Evolutionary conservation across 768 basidiomycete species (phyloP).

Genomic region (Favolaschia claudopus): DNA sequence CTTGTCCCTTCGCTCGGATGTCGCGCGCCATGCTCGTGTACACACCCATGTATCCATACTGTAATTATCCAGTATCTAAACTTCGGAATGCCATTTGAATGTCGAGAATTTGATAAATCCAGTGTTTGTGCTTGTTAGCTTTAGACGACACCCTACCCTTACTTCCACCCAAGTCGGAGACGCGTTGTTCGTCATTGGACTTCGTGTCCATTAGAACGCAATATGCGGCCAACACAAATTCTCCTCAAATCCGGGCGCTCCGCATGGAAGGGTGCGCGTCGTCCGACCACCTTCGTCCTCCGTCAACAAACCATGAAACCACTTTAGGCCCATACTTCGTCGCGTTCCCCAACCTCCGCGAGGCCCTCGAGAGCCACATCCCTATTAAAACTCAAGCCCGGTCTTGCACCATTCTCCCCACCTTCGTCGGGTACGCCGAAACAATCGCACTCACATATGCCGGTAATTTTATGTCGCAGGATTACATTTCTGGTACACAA

Average conservation of each 20-base stretch:
- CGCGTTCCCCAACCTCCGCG: constrained; percentile 86
- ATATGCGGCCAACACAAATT: constrained; percentile 70
- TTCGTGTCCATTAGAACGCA: background rate
- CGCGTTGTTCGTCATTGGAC: too few relatives aligned
- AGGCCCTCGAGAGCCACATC: constrained; percentile 81
- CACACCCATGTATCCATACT: too few relatives aligned
- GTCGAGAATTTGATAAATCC: too few relatives aligned
- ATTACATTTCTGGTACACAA: constrained; percentile 94
- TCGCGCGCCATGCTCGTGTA: background rate
- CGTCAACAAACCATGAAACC: background rate
- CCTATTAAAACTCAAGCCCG: constrained; percentile 90
- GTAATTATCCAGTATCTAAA: too few relatives aligned
- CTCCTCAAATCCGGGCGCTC: constrained; percentile 72
- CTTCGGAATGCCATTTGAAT: too few relatives aligned
- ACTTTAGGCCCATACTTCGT: constrained; percentile 90
- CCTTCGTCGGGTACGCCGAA: constrained; percentile 88
- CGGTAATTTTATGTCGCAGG: constrained; percentile 52
- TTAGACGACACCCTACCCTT: too few relatives aligned
- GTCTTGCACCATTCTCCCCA: constrained; percentile 92
- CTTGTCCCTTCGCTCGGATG: background rate
- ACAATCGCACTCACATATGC: background rate
- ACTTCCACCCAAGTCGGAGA: too few relatives aligned
- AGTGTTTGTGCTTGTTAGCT: too few relatives aligned
- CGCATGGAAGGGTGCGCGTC: constrained; percentile 88
- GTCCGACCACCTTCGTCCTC: too few relatives aligned